These are phyloP conservation scores for Dactylis glomerata DNA, from an alignment of 176 grass and related monocot genomes.

Conservation along the genomic window DNA sequence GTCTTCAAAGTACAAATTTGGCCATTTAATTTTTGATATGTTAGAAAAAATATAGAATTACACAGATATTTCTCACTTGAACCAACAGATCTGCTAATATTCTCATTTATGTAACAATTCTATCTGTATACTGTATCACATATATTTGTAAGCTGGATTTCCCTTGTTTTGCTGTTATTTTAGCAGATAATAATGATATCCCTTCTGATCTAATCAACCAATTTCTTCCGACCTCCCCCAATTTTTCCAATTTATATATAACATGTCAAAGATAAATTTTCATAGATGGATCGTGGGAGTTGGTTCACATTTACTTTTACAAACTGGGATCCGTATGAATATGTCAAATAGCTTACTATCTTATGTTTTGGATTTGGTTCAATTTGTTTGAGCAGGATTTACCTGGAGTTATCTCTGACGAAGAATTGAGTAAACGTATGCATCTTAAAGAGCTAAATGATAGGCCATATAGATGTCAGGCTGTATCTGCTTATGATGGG, in stretches of 20 bases:
- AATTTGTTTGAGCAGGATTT: constrained; percentile 55
- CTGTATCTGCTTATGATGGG: constrained; percentile 87
- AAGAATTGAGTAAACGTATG: constrained; percentile 74
- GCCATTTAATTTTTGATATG: neutral
- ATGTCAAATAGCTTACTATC: constrained; percentile 13
- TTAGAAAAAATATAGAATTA: neutral
- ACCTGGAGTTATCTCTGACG: constrained; percentile 46
- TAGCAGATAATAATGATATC: neutral
- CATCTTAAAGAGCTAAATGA: constrained; percentile 78
- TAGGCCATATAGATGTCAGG: constrained; percentile 64
- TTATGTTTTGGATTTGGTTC: constrained; percentile 26
- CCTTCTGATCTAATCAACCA: neutral
- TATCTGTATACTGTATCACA: neutral
- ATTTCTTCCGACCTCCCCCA: neutral
- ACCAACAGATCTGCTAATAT: neutral
- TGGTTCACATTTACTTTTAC: neutral
- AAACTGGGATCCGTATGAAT: neutral
- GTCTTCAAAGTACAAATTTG: neutral
- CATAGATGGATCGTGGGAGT: neutral
- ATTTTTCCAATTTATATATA: neutral
- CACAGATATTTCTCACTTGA: neutral
- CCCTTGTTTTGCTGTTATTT: neutral
- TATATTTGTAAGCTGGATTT: neutral
- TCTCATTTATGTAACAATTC: neutral
- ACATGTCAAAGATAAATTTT: neutral